Evolutionary conservation across 2,329 filamentous ascomycete genomes (phyloP).

Genomic region (Cladosporium austrohemisphaericum): DNA sequence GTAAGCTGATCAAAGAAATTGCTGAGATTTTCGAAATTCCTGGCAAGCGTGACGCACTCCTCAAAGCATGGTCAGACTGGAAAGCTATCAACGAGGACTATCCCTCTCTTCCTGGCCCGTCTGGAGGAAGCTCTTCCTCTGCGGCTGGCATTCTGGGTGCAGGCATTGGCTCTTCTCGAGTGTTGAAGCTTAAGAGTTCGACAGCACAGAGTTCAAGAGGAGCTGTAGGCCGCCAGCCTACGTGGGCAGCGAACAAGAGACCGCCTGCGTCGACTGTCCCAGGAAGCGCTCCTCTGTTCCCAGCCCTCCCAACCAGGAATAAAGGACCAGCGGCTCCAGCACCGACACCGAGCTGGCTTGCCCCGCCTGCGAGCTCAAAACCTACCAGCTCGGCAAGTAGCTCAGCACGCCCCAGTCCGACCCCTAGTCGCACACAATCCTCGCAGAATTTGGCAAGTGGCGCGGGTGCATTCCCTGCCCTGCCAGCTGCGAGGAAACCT

Average conservation of each 20-base stretch:
- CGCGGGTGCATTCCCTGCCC: conserved; percentile 71
- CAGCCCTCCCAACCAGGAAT: conserved; percentile 25
- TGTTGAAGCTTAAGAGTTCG: conserved; percentile 66
- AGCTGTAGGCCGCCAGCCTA: conserved; percentile 53
- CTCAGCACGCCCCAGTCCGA: conserved; percentile 30
- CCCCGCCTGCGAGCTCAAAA: conserved; percentile 20
- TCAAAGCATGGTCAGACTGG: conserved; percentile 92
- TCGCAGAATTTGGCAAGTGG: conserved; percentile 27
- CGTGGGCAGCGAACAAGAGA: conserved; percentile 49
- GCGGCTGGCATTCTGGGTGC: conserved; percentile 42
- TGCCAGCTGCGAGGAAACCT: conserved; percentile 73
- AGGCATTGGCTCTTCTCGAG: conserved; percentile 57
- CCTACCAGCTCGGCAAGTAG: conserved; percentile 27
- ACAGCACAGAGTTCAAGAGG: conserved; percentile 65
- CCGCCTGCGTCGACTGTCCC: conserved; percentile 19
- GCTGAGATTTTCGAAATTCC: conserved; percentile 89
- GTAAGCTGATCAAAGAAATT: conserved; percentile 85
- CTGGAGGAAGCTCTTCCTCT: conserved; percentile 60
- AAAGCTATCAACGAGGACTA: conserved; percentile 95
- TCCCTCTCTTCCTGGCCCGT: conserved; percentile 74
- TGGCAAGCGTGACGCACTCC: conserved; percentile 65
- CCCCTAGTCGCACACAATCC: conserved; percentile 36
- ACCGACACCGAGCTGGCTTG: conserved; percentile 28
- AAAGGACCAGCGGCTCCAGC: conserved; percentile 19
- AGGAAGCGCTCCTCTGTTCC: conserved; percentile 21